A percentile compares a stretch with the other conserved stretches of the same genome.
Conservation (phyloP, 306 rosid species). For the Cicer chorassanicum region DNA sequence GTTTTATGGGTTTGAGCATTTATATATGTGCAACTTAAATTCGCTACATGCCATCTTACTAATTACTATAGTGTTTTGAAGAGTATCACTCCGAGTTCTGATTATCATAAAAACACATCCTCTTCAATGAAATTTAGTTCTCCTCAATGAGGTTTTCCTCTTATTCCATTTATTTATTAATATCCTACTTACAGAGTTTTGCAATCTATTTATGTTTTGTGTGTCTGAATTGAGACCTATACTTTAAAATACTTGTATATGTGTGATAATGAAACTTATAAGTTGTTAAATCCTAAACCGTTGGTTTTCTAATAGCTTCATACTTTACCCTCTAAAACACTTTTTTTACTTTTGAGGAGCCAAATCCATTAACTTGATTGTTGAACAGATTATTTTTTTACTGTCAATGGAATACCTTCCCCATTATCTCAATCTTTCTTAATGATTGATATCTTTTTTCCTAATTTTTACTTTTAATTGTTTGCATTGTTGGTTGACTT, state of each 20-base stretch:
- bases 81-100: neutral
- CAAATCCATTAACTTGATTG: neutral
- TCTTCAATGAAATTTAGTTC: neutral
- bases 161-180: conserved; percentile 5
- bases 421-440: conserved; percentile 4
- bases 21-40: neutral
- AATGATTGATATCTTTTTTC: neutral
- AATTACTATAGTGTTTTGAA: neutral
- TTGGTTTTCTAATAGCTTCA: neutral
- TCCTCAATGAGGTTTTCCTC: neutral
- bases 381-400: no score
- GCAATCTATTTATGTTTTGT: conserved; percentile 19
- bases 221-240: conserved; percentile 6
- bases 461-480: conserved; percentile 9
- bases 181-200: conserved; percentile 4
- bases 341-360: neutral
- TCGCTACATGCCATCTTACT: neutral
- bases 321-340: neutral
- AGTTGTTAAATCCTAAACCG: neutral
- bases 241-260: neutral
- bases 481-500: conserved; percentile 1
- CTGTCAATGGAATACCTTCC: neutral
- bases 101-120: conserved; percentile 1
- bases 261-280: neutral
- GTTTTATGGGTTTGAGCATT: neutral